Conservation (phyloP, 2,329 filamentous ascomycete genomes). For the Claviceps africana region DNA sequence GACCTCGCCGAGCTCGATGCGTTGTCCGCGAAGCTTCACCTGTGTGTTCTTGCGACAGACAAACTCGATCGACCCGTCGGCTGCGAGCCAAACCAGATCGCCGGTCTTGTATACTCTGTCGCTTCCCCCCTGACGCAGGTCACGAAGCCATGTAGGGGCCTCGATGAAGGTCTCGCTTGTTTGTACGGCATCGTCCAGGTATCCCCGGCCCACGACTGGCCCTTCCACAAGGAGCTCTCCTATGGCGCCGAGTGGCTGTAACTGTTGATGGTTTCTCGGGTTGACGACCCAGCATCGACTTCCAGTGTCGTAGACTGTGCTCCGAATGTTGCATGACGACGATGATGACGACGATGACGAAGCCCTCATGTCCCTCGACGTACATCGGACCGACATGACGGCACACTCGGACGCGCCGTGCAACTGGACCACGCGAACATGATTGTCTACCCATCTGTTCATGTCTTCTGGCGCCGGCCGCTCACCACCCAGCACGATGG, state of each 20-base stretch:
- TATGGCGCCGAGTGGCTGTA: neutral
- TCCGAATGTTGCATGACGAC: no score
- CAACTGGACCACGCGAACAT: neutral
- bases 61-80: neutral
- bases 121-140: neutral
- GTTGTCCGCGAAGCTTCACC: slow-evolving; percentile 3
- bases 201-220: neutral
- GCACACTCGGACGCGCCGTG: slow-evolving; percentile 2
- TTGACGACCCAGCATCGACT: neutral
- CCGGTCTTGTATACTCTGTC: neutral
- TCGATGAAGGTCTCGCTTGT: neutral
- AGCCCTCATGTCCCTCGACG: neutral
- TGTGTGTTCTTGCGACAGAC: neutral
- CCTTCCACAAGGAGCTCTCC: slow-evolving; percentile 2
- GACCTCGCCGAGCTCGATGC: slow-evolving; percentile 3
- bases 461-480: neutral
- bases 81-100: neutral
- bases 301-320: neutral
- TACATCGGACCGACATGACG: neutral
- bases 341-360: no score
- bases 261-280: neutral
- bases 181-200: neutral
- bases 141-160: neutral
- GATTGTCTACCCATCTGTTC: neutral
- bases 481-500: slow-evolving; percentile 5